Base-by-base conservation (phyloP, 1,284 basidiomycete species). In the Fistulina hepatica region DNA sequence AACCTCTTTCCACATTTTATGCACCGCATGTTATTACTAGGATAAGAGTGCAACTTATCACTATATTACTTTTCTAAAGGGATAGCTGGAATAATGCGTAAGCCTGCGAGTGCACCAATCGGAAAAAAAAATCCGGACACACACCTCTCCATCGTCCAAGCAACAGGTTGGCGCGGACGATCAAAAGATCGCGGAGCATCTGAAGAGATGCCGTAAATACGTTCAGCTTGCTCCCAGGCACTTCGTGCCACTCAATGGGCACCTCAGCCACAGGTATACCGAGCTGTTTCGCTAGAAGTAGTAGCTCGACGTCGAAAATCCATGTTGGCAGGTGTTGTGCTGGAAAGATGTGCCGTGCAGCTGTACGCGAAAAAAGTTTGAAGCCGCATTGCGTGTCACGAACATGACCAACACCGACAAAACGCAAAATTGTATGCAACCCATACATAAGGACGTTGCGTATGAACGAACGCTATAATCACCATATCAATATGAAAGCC, bases 351-450 rank as follows among this genome's bases (percentile, higher is more conserved):
- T 73, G 68, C 33, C 67, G 71, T 6, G 89, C 89, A 0, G 89
- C 81, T 5, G 67, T 54, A 2, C 90, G 83, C 6, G 89, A 78
- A 58, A 90, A 90, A 15, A 93, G 73, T 60, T 97, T 95, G 76
- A 97, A 97, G 25, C 92, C 92, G 54, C 92, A 95, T 57, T 95
- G 92, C 15, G 92, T 97, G 61, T 95, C 92, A 22, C 81, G 75
- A 47, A 95, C 85, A 51, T 88, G 79, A 5, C 81, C 79, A 3
- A 91, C 86, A 23, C 89, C 89, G 25, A 92, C 75, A 37, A 91
- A 71, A 21, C 80, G 75, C 7, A 88, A 72, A 55, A 88, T 81
- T 32, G 78, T 75, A 57, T 95, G 92, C 44, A 97, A 75, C 9
- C 76, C 78, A 51, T 92, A 82, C 92, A 95, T 95, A 44, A 95